Evolutionary conservation across 129 eudicot species (phyloP).

Genomic region (Flaveria brownii): DNA sequence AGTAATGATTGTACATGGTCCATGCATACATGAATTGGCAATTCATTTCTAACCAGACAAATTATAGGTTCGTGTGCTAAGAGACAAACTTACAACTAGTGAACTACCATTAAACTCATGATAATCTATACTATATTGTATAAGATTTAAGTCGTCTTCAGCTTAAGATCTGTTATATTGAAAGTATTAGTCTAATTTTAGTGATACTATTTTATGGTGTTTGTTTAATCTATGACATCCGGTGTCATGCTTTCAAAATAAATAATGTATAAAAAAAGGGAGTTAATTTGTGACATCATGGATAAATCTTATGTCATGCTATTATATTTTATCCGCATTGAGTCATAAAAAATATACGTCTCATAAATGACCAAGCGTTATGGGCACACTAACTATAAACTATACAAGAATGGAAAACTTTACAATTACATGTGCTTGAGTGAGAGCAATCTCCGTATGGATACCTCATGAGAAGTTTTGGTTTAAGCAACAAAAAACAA

Average conservation of each 20-base stretch:
- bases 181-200: background rate
- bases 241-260: background rate
- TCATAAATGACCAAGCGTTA: no score
- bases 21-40: constrained; percentile 29
- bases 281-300: background rate
- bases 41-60: constrained; percentile 16
- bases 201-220: background rate
- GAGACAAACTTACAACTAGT: background rate
- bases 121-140: background rate
- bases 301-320: no score
- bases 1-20: constrained; percentile 6
- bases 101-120: background rate
- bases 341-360: no score
- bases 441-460: no score
- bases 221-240: background rate
- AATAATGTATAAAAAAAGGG: background rate
- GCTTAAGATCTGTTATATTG: background rate
- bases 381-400: no score
- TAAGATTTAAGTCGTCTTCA: background rate
- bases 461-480: no score
- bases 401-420: no score
- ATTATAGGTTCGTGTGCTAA: background rate
- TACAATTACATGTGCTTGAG: no score
- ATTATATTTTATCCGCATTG: no score
- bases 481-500: no score